These are phyloP conservation scores for Capsicum baccatum DNA, from an alignment of 257 asterid species.

Conservation along the genomic window DNA sequence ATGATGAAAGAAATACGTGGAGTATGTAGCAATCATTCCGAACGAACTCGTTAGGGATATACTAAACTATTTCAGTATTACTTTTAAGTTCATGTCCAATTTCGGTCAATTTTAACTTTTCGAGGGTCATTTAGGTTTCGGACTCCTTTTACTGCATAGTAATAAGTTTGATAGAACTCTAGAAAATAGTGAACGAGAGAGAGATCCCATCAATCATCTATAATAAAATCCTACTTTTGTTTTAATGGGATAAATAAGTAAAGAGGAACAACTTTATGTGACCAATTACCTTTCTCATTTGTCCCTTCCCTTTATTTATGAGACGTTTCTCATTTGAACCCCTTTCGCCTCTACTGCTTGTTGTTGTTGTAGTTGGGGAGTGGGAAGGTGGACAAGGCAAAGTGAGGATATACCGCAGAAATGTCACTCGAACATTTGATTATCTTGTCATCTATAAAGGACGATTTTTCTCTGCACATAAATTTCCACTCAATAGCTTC, in stretches of 20 bases:
- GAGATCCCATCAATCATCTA: neutral
- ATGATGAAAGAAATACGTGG: no score
- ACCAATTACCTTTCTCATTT: neutral
- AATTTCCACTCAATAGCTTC: neutral
- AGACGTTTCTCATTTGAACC: neutral
- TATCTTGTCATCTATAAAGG: conserved; percentile 1
- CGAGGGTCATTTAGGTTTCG: no score
- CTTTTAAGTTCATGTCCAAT: no score
- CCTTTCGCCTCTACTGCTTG: neutral
- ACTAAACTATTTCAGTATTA: no score
- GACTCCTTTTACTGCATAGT: no score
- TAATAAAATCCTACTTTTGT: neutral
- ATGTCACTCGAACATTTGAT: neutral
- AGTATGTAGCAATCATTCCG: no score
- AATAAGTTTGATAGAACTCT: neutral
- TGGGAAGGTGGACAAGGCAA: neutral
- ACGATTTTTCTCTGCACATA: neutral
- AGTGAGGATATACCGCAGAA: neutral
- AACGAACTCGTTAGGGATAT: no score
- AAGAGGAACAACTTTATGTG: neutral
- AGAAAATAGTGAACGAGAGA: neutral
- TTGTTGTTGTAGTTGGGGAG: neutral
- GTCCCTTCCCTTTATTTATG: neutral
- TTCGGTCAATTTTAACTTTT: no score
- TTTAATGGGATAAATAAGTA: neutral